Evolutionary conservation across 2,329 filamentous ascomycete genomes (phyloP), one percentile per base, ranked within the genome.

Genomic region (Bipolaris sorokiniana): DNA sequence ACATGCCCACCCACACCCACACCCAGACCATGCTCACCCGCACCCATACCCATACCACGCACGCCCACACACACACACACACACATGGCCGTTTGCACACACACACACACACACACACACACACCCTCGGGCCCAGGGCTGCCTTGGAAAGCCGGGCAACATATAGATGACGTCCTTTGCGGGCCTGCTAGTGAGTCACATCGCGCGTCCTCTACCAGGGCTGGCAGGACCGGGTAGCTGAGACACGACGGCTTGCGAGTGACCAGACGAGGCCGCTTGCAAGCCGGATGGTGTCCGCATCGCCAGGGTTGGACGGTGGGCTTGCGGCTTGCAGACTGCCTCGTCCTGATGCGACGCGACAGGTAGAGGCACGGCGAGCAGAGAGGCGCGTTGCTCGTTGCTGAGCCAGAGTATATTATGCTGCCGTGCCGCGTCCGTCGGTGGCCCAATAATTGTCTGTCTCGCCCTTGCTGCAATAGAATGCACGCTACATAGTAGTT

Each of bases 261-360:
- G 71, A 74, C 70, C 71, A 62, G 62, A 53, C 61, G 61, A 65
- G 68, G 67, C 71, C 64, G 64, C 63, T 67, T 66, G 65, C 63
- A 67, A 66, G 44, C 41, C 63, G 60, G 60, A 44, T 57, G 48
- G 53, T 58, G 61, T 56, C 61, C 60, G 58, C 63, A 63, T 52
- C 62, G 59, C 59, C 52, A 54, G 61, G 59, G 56, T 56, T 56
- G 58, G 51, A 23, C 40, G 33, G 50, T 37, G 26, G 13, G 11
- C 41, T 41, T 10, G 48, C 41, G 16, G 48, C 48, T 38, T 50
- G 26, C 28, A 42, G 18, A n/a, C 10, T 40, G 37, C 38, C 45
- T 37, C 44, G 46, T 54, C 26, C 26, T 11, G 22, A 51, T 46
- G 7, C 15, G 46, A 36, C 37, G 23, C 48, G 40, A 46, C 36